phyloP scores from a whole-genome alignment of 1,139 yeast genomes.

The Kodamaea fungicola region DNA sequence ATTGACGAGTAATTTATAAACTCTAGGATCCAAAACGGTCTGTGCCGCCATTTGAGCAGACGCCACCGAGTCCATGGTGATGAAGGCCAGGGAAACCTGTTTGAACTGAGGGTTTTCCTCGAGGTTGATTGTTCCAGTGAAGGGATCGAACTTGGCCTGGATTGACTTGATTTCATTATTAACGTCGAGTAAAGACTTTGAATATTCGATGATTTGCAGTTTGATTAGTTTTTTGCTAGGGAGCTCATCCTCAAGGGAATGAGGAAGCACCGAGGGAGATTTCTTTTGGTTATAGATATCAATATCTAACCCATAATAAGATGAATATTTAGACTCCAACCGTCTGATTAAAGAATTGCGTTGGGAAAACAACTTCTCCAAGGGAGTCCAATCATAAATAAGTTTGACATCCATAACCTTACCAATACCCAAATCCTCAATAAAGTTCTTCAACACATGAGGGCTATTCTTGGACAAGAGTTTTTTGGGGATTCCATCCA shows the following conservation, averaged over 20 bases:
- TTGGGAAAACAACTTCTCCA: conserved; percentile 38
- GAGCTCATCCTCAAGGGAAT: conserved; percentile 1
- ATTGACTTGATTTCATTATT: conserved; percentile 27
- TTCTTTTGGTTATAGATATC: conserved; percentile 32
- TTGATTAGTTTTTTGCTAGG: conserved; percentile 6
- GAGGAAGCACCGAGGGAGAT: conserved; percentile 26
- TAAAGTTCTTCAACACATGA: conserved; percentile 43
- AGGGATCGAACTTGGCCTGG: conserved; percentile 29
- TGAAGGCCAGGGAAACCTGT: conserved; percentile 65
- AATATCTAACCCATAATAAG: conserved; percentile 42
- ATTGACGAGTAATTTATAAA: conserved; percentile 63
- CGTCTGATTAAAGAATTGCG: conserved; percentile 30
- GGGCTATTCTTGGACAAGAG: conserved; percentile 40
- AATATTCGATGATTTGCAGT: conserved; percentile 16
- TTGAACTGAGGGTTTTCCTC: conserved; percentile 26
- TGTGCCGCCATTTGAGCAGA: conserved; percentile 87
- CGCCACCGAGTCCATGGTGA: conserved; percentile 81
- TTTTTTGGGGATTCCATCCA: conserved; percentile 47
- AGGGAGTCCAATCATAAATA: conserved; percentile 53
- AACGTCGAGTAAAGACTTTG: conserved; percentile 22
- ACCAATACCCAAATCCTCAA: conserved; percentile 62
- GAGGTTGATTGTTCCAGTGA: conserved; percentile 24
- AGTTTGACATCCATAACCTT: conserved; percentile 52
- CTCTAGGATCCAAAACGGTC: conserved; percentile 75
- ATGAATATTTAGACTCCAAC: conserved; percentile 47